These are phyloP conservation scores for Candida broadrunensis DNA, from an alignment of 805 yeast genomes.

Conservation along the genomic window DNA sequence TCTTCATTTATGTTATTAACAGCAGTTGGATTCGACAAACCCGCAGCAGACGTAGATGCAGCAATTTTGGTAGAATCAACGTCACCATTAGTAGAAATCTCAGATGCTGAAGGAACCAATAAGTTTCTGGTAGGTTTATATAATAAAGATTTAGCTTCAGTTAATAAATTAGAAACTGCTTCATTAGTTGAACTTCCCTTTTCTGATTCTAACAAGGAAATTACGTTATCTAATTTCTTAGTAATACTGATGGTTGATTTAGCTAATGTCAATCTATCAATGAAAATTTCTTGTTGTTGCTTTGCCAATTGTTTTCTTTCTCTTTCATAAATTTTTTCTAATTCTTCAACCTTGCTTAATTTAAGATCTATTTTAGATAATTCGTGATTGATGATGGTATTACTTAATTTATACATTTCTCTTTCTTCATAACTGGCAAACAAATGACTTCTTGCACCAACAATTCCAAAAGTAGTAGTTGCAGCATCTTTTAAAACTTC, in stretches of 20 bases:
- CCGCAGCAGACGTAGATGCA: constrained; percentile 1
- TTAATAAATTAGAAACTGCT: constrained; percentile 16
- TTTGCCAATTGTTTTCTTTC: constrained; percentile 59
- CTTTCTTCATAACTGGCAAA: constrained; percentile 80
- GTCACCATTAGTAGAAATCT: constrained; percentile 6
- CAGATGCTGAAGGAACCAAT: constrained; percentile 1
- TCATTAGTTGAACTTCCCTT: constrained; percentile 6
- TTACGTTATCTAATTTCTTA: constrained; percentile 41
- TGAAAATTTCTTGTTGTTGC: constrained; percentile 64
- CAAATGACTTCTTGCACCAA: constrained; percentile 76
- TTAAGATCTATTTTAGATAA: constrained; percentile 64
- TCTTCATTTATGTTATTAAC: constrained; percentile 3
- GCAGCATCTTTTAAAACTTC: constrained; percentile 57
- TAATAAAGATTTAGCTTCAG: constrained; percentile 30
- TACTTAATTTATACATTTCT: constrained; percentile 61
- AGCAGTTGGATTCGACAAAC: constrained; percentile 1
- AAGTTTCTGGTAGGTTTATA: constrained; percentile 23
- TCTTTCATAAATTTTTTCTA: constrained; percentile 64
- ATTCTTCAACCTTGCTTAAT: constrained; percentile 51
- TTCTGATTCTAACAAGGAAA: constrained; percentile 13
- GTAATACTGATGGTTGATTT: constrained; percentile 53
- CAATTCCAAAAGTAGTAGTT: constrained; percentile 65
- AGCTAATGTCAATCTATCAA: constrained; percentile 65
- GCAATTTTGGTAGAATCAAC: constrained; percentile 3
- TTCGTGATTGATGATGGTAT: constrained; percentile 59